These are phyloP conservation scores for Epipyxis sp. DNA, from an alignment of 108 stramenopile genomes.

Conservation along the genomic window DNA sequence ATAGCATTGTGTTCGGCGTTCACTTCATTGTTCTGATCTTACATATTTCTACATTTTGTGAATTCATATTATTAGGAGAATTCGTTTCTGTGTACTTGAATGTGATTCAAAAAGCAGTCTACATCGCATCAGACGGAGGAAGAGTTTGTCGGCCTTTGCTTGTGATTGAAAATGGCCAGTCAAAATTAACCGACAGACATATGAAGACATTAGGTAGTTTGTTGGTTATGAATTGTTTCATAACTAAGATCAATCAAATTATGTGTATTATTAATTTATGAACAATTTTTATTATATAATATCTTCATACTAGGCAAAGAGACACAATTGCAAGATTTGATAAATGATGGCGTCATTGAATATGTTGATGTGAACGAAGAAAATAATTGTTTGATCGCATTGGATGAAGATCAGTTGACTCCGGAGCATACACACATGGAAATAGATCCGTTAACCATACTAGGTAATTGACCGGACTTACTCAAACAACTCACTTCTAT, in stretches of 20 bases:
- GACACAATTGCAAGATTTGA: slow-evolving; percentile 31
- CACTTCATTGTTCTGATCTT: too few species aligned
- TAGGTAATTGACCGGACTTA: too few species aligned
- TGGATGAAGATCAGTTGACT: slow-evolving; percentile 66
- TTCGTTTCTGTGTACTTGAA: slow-evolving; percentile 94
- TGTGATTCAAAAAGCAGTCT: slow-evolving; percentile 84
- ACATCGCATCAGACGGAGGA: slow-evolving; percentile 95
- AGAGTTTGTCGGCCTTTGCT: slow-evolving; percentile 93
- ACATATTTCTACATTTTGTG: too few species aligned
- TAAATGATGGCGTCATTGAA: slow-evolving; percentile 82
- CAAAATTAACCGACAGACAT: slow-evolving; percentile 38
- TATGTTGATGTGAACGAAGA: slow-evolving; percentile 99
- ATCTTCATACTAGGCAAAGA: background rate
- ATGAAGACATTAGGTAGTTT: slow-evolving; percentile 70
- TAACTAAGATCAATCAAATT: slow-evolving; percentile 51
- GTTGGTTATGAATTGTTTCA: background rate
- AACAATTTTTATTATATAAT: slow-evolving; percentile 19
- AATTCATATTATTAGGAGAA: slow-evolving; percentile 87
- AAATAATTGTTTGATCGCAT: slow-evolving; percentile 92
- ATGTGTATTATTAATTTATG: slow-evolving; percentile 64
- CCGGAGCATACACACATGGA: slow-evolving; percentile 85
- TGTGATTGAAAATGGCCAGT: slow-evolving; percentile 48
- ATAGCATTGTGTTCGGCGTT: too few species aligned
- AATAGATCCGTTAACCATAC: slow-evolving; percentile 93
- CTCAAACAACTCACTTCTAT: too few species aligned